phyloP scores from a whole-genome alignment of 768 basidiomycete species.

The Mycena albidolilacea region DNA sequence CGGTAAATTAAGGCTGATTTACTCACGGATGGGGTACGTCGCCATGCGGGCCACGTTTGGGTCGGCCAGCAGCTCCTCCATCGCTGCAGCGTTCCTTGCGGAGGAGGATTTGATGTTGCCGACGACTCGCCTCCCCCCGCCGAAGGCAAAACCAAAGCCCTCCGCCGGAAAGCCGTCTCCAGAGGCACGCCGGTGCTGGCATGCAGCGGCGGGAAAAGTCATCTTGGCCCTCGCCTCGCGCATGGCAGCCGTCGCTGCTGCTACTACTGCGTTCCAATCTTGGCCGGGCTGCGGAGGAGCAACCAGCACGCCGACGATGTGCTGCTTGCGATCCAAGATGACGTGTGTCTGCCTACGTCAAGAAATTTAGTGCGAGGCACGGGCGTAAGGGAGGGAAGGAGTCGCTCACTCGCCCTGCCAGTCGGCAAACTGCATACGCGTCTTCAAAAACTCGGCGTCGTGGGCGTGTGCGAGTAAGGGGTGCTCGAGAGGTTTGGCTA shows the following conservation, averaged over 20 bases:
- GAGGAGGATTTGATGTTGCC: background rate
- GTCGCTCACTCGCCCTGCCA: too few species aligned
- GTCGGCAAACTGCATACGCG: too few species aligned
- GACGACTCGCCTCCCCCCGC: background rate
- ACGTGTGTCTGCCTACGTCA: background rate
- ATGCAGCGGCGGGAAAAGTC: background rate
- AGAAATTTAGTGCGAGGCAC: too few species aligned
- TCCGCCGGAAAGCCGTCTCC: background rate
- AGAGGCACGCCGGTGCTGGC: background rate
- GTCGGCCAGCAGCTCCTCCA: background rate
- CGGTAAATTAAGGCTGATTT: background rate
- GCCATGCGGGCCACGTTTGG: background rate
- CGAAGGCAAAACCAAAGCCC: background rate
- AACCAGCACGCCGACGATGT: background rate
- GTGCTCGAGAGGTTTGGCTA: too few species aligned
- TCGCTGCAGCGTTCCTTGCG: background rate
- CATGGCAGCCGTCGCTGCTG: background rate
- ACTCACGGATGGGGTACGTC: background rate
- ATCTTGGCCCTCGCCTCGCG: background rate
- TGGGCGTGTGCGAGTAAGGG: too few species aligned
- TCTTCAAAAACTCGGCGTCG: too few species aligned
- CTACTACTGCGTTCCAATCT: background rate
- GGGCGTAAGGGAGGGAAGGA: too few species aligned
- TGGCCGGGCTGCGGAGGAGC: background rate
- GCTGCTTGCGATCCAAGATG: background rate